Base-by-base conservation (phyloP, 306 rosid species). In the Vigna mungo region DNA sequence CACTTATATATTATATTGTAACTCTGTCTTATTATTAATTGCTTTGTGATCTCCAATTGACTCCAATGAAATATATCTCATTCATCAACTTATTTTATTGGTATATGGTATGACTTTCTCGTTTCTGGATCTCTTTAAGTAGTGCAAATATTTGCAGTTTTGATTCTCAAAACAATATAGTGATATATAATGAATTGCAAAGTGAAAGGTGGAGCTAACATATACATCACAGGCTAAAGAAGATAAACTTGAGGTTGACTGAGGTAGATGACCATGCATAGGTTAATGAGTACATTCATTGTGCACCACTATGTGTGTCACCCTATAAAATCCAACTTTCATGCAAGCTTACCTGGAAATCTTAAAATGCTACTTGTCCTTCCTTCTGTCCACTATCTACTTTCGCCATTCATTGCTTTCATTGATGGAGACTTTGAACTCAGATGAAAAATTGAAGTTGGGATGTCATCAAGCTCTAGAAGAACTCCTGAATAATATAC, bases 251-350 rank as follows among this genome's bases (percentile, higher is more conserved):
- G 75, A 79, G 84, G 85, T 66, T 71, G 52, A 82, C 82, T 72
- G 78, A 75, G 58, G 68, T 80, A 80, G 87, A 76, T 83, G 83
- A 84, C 85, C 78, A 87, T 76, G 82, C 78, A 75, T 74, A 83
- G 84, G 88, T 79, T 85, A 87, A 85, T 52, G 85, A 76, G 87
- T 84, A 68, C 86, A 82, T 84, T 80, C 86, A 80, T 86, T 73
- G 58, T 84, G 86, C 90, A 84, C 86, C 87, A 84, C 89, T 81
- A 84, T 80, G 82, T 78, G 68, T 84, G 65, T 84, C 77, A 78
- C 66, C 87, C 91, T 77, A 77, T 87, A 81, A 81, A 77, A 80
- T 88, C 84, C 81, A 90, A 71, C 74, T 60, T 81, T 83, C 86
- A 83, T 89, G 83, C 88, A 46, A 64, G 55, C 79, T 85, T 86